Percentiles rank a stretch among this genome's conserved stretches.
These are phyloP conservation scores for Talaromyces sp. DNA, from an alignment of 2,329 filamentous ascomycete genomes.

Conservation along the genomic window DNA sequence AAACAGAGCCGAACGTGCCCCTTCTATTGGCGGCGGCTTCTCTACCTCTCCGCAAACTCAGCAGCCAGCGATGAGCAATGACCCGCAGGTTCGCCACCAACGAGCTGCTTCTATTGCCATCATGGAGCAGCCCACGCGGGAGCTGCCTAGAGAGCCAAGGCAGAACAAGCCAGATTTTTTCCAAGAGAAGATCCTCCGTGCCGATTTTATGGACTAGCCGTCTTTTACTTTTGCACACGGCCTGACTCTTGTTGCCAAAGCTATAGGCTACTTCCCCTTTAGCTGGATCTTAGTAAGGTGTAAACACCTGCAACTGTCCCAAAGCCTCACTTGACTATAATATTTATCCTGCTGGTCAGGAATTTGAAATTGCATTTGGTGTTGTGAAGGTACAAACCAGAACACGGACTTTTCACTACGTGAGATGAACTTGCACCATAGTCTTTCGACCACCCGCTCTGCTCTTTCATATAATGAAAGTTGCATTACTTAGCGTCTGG, in stretches of 20 bases:
- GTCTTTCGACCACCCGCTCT: neutral
- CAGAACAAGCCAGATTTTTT: slow-evolving; percentile 80
- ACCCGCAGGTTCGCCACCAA: slow-evolving; percentile 38
- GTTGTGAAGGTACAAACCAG: neutral
- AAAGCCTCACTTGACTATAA: neutral
- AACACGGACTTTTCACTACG: neutral
- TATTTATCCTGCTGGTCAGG: neutral
- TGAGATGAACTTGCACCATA: neutral
- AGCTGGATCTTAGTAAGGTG: neutral
- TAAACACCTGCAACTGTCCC: neutral
- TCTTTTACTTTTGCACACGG: neutral
- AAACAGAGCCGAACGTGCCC: slow-evolving; percentile 77
- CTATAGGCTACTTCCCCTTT: neutral
- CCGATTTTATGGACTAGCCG: slow-evolving; percentile 88
- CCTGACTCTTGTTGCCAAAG: neutral
- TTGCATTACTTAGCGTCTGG: neutral
- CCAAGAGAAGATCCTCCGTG: slow-evolving; percentile 94
- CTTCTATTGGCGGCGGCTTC: slow-evolving; percentile 34
- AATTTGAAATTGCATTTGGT: neutral
- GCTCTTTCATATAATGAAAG: neutral
- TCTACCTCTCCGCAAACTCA: slow-evolving; percentile 22
- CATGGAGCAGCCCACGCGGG: slow-evolving; percentile 50
- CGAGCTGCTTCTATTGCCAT: slow-evolving; percentile 42
- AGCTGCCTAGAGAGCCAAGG: slow-evolving; percentile 41
- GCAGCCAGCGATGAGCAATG: slow-evolving; percentile 29